Conservation (phyloP, 176 grass and related monocot genomes). For the Carex littledalei region DNA sequence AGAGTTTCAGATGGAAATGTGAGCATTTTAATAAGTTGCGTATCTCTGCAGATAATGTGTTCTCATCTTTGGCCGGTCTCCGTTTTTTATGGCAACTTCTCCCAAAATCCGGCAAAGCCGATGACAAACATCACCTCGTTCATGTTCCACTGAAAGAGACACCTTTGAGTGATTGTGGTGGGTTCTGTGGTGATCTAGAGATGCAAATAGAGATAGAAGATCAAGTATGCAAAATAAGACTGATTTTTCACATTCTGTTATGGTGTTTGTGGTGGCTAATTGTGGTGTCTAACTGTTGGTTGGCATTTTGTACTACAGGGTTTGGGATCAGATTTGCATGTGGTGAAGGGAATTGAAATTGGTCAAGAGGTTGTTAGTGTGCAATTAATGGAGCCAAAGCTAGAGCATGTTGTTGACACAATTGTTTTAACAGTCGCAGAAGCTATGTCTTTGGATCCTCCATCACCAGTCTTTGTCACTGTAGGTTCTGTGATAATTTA, state of each 20-base stretch:
- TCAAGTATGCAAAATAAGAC: slow-evolving; percentile 38
- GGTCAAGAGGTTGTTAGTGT: slow-evolving; percentile 81
- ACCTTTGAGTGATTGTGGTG: slow-evolving; percentile 83
- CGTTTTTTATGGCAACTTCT: slow-evolving; percentile 81
- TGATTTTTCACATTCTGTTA: slow-evolving; percentile 16
- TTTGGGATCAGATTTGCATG: slow-evolving; percentile 85
- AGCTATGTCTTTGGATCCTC: slow-evolving; percentile 88
- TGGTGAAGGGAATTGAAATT: slow-evolving; percentile 78
- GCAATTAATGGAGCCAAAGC: slow-evolving; percentile 67
- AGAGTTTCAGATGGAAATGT: background rate
- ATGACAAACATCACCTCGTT: slow-evolving; percentile 61
- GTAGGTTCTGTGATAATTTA: slow-evolving; percentile 64
- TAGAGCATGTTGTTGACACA: slow-evolving; percentile 69
- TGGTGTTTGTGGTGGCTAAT: background rate
- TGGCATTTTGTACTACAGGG: slow-evolving; percentile 35
- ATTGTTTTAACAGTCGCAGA: slow-evolving; percentile 88
- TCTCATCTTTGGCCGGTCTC: slow-evolving; percentile 81
- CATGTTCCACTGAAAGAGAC: slow-evolving; percentile 94
- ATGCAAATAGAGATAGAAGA: slow-evolving; percentile 84
- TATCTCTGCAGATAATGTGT: slow-evolving; percentile 78
- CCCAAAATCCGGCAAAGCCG: slow-evolving; percentile 41
- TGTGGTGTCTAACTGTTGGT: background rate
- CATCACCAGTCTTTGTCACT: slow-evolving; percentile 87
- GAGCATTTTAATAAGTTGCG: background rate
- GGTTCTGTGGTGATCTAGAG: slow-evolving; percentile 88